Conservation (phyloP, 306 rosid species). For the Vicia villosa region DNA sequence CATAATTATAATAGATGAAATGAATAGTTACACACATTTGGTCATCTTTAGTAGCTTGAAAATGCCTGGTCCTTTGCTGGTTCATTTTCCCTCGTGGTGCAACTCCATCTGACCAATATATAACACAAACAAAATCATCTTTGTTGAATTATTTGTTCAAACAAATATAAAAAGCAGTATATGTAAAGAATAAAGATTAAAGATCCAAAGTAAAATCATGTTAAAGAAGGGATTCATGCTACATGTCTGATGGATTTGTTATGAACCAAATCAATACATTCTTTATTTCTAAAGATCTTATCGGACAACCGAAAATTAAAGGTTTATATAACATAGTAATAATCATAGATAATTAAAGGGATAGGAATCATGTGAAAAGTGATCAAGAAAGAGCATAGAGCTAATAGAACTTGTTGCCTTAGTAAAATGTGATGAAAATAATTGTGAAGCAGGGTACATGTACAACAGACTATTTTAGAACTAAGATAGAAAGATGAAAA, state of each 20-base stretch:
- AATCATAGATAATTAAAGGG: neutral
- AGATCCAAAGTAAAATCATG: neutral
- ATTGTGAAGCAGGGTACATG: no score
- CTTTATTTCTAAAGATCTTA: neutral
- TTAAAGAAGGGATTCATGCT: neutral
- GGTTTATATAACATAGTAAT: neutral
- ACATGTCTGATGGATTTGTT: neutral
- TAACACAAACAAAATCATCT: neutral
- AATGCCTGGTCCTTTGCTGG: conserved; percentile 56
- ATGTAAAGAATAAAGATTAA: no score
- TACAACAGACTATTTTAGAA: no score
- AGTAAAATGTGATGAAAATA: neutral
- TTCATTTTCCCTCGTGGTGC: conserved; percentile 74
- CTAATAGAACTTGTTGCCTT: neutral
- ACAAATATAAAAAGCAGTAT: neutral
- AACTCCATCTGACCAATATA: conserved; percentile 54
- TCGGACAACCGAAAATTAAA: neutral
- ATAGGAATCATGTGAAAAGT: neutral
- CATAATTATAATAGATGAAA: no score
- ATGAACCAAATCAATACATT: neutral
- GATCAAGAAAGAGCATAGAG: neutral
- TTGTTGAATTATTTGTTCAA: neutral
- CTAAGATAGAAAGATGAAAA: no score
- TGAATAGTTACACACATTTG: conserved; percentile 34
- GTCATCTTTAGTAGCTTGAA: conserved; percentile 41